Evolutionary conservation across 257 asterid genomes (phyloP).

Genomic region (Nicotiana undulata): DNA sequence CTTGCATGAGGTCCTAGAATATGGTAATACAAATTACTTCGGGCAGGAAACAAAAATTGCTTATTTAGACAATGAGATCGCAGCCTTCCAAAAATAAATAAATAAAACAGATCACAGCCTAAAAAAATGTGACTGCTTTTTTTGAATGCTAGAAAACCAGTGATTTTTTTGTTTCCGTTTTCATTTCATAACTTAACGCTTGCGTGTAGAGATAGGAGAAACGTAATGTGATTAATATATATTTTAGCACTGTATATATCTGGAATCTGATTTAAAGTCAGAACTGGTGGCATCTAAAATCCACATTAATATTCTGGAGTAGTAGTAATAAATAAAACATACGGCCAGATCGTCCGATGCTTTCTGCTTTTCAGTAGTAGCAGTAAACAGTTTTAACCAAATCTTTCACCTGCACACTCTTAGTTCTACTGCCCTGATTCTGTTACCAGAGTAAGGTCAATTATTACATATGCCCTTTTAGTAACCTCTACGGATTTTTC

Average conservation of each 20-base stretch:
- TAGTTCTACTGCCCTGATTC: conserved; percentile 22
- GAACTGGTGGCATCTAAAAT: conserved; percentile 6
- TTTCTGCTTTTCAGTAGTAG: background rate
- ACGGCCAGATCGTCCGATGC: background rate
- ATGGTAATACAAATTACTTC: background rate
- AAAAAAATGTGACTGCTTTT: background rate
- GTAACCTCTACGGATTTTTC: conserved; percentile 18
- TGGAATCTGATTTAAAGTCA: no score
- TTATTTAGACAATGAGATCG: background rate
- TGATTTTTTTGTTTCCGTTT: background rate
- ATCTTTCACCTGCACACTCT: conserved; percentile 14
- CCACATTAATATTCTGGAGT: background rate
- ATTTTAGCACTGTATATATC: background rate
- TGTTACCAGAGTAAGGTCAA: conserved; percentile 17
- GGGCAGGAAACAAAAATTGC: no score
- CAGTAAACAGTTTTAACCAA: conserved; percentile 10
- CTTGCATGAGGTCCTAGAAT: background rate
- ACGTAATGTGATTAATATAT: background rate
- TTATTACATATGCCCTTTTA: conserved; percentile 11
- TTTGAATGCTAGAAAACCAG: background rate
- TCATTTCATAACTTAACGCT: background rate
- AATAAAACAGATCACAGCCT: no score
- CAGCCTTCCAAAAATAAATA: background rate
- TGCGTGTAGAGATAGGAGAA: background rate
- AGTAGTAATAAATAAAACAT: background rate